phyloP scores from a whole-genome alignment of 257 asterid genomes.

The Nicotiana paniculata region DNA sequence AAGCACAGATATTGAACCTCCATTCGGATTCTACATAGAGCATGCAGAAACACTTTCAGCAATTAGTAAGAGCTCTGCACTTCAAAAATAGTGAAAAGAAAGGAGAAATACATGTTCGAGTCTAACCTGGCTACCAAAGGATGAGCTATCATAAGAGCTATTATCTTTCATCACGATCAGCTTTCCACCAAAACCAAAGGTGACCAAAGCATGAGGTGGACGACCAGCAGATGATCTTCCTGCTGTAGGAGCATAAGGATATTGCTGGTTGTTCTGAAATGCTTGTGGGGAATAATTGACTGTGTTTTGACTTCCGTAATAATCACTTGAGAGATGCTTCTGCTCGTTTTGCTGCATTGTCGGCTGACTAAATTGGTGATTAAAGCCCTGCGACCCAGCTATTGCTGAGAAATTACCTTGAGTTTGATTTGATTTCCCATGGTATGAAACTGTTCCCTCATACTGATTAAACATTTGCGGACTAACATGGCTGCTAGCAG shows the following conservation, averaged over 20 bases:
- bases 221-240: constrained; percentile 91
- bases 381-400: constrained; percentile 32
- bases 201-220: constrained; percentile 89
- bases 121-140: constrained; percentile 74
- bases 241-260: constrained; percentile 41
- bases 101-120: constrained; percentile 9
- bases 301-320: constrained; percentile 37
- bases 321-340: constrained; percentile 37
- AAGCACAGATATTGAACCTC: constrained; percentile 64
- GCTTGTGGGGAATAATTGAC: constrained; percentile 46
- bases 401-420: constrained; percentile 33
- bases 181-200: constrained; percentile 97
- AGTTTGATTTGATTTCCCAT: constrained; percentile 31
- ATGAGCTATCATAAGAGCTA: constrained; percentile 36
- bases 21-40: constrained; percentile 51
- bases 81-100: neutral
- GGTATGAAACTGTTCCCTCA: constrained; percentile 31
- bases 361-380: constrained; percentile 45
- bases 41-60: constrained; percentile 18
- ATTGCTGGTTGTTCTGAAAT: constrained; percentile 44
- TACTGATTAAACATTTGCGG: constrained; percentile 30
- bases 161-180: constrained; percentile 67
- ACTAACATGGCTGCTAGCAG: constrained; percentile 27
- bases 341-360: constrained; percentile 40
- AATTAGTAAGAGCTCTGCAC: constrained; percentile 6